Conservation (phyloP, 768 basidiomycete species). For the Tylopilus felleus region DNA sequence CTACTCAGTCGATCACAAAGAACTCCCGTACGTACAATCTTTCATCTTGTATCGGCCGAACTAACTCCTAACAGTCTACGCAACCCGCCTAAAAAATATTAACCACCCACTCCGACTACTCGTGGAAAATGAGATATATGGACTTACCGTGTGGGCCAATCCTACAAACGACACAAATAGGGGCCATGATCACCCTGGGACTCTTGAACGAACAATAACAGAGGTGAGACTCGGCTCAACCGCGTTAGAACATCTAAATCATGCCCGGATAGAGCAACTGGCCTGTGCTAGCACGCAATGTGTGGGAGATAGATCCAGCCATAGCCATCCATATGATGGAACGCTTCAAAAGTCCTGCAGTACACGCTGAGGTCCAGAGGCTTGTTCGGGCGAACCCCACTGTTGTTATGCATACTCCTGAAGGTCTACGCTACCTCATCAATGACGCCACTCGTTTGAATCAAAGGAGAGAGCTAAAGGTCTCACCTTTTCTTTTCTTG, state of each 20-base stretch:
- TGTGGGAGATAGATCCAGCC: constrained; percentile 82
- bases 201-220: constrained; percentile 53
- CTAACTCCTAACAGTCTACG: constrained; percentile 45
- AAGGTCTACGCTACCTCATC: constrained; percentile 77
- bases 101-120: constrained; percentile 78
- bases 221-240: constrained; percentile 46
- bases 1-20: constrained; percentile 43
- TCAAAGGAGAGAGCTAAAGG: constrained; percentile 72
- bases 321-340: constrained; percentile 83
- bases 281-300: constrained; percentile 62
- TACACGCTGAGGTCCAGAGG: constrained; percentile 70
- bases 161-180: constrained; percentile 73
- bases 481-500: constrained; percentile 29
- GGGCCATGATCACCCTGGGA: constrained; percentile 56
- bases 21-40: constrained; percentile 37
- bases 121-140: constrained; percentile 86
- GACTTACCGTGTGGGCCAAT: constrained; percentile 88
- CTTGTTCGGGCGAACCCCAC: constrained; percentile 71
- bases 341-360: constrained; percentile 69
- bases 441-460: constrained; percentile 63
- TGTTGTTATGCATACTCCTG: constrained; percentile 69
- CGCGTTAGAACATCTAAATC: background rate
- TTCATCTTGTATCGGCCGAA: background rate
- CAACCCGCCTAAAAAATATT: constrained; percentile 56
- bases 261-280: constrained; percentile 50